Evolutionary conservation across 1,139 yeast species (phyloP), one percentile per base, ranked within the genome.

Genomic region (Yamadazyma taylorii): DNA sequence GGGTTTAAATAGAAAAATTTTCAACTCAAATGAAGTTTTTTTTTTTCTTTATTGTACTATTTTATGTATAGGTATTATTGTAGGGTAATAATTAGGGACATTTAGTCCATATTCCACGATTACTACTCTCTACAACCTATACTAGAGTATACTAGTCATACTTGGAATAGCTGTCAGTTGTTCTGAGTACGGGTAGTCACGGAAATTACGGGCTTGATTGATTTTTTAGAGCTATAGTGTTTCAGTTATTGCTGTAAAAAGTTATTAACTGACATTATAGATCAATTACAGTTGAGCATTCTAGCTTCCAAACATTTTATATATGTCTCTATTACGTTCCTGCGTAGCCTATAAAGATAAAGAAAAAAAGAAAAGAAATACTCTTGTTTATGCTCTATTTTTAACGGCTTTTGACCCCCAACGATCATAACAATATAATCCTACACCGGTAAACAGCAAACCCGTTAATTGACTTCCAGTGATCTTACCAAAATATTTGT

Each of bases 81-180:
- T 71, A 70, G 77, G 73, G 77, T 69, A 57, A 50, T 67, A 57
- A 56, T 57, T 63, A 54, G 31, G 47, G 53, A 48, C 36, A 36
- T 29, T 7, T 17, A 19, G 46, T 50, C 51, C 48, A 35, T 36
- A 32, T 38, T 55, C 66, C 58, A 70, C 69, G 69, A 53, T 58
- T 63, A 65, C 51, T 56, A 68, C 76, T 71, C 76, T 70, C 77
- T 71, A 71, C 76, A 71, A 71, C 75, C 58, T 70, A 66, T 68
- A 55, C 76, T 53, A 70, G 66, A 71, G 75, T 60, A 61, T 42
- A 66, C 74, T 66, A 63, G 64, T 54, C 58, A 27, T 15, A 12
- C 19, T 15, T 8, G 8, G 21, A 19, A 19, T 5, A 8, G 8
- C 21, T 19, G 11, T 25, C 16, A 11, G 17, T 11, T n/a, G 10